These are phyloP conservation scores for Alternaria sp. DNA, from an alignment of 2,329 filamentous ascomycete genomes.

Conservation along the genomic window DNA sequence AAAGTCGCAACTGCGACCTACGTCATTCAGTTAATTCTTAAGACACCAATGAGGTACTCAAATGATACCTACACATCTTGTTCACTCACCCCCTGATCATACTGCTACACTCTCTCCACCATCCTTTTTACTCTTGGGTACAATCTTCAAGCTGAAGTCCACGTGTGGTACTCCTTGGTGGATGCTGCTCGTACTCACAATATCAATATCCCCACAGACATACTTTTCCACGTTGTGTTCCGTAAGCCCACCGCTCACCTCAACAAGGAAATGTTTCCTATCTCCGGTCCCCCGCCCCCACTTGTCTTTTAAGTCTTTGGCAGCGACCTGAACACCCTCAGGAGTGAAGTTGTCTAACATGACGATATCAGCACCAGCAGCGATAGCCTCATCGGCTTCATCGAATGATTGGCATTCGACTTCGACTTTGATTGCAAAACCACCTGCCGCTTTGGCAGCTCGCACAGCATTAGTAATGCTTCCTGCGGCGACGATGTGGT, in stretches of 20 bases:
- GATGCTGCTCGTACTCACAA: constrained; percentile 94
- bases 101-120: constrained; percentile 26
- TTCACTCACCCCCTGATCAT: background rate
- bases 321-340: constrained; percentile 77
- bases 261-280: constrained; percentile 75
- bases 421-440: constrained; percentile 93
- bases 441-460: constrained; percentile 82
- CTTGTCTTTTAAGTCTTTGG: constrained; percentile 76
- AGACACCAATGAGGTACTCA: background rate
- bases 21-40: background rate
- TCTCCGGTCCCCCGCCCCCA: constrained; percentile 72
- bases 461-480: constrained; percentile 86
- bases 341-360: constrained; percentile 97
- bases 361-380: constrained; percentile 89
- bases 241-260: constrained; percentile 90
- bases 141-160: constrained; percentile 94
- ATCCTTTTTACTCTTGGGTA: constrained; percentile 53
- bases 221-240: constrained; percentile 83
- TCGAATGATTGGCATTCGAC: constrained; percentile 90
- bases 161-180: constrained; percentile 94
- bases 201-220: constrained; percentile 85
- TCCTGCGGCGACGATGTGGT: constrained; percentile 89
- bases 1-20: background rate
- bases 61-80: background rate
- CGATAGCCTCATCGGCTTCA: constrained; percentile 91